Evolutionary conservation across 148 eudicot genomes (phyloP).

Genomic region (Chenopodium suecicum): DNA sequence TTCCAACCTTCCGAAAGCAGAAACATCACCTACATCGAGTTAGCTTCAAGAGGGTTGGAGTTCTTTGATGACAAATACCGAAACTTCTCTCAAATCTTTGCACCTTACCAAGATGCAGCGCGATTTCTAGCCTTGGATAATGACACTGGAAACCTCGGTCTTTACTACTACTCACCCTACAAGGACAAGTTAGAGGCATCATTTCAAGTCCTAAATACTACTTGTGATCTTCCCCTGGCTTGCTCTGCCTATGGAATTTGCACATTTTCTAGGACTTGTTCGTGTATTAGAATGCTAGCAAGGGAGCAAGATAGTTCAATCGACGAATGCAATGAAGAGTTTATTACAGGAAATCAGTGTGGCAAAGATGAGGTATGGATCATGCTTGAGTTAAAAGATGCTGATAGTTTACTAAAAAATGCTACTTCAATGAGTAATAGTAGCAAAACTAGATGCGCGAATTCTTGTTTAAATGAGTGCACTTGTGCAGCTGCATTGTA

Average conservation of each 20-base stretch:
- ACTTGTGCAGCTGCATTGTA: constrained; percentile 64
- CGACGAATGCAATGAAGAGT: constrained; percentile 39
- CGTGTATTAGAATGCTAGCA: constrained; percentile 45
- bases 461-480: constrained; percentile 61
- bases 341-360: constrained; percentile 28
- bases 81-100: constrained; percentile 50
- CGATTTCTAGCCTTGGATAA: constrained; percentile 61
- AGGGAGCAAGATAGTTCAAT: constrained; percentile 12
- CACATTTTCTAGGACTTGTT: constrained; percentile 56
- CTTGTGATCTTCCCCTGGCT: constrained; percentile 80
- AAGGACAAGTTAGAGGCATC: constrained; percentile 59
- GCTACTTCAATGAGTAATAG: constrained; percentile 18
- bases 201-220: constrained; percentile 51
- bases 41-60: constrained; percentile 57
- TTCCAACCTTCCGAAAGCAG: constrained; percentile 44
- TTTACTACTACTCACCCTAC: constrained; percentile 56
- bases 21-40: constrained; percentile 69
- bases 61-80: constrained; percentile 48
- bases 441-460: constrained; percentile 43
- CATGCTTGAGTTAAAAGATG: constrained; percentile 65
- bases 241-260: constrained; percentile 75
- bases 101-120: constrained; percentile 36
- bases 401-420: constrained; percentile 45
- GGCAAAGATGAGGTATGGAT: constrained; percentile 33
- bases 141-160: constrained; percentile 67